Evolutionary conservation across 1,284 basidiomycete species (phyloP), one percentile per base, ranked within the genome.

Genomic region (Uromyces viciae-fabae): DNA sequence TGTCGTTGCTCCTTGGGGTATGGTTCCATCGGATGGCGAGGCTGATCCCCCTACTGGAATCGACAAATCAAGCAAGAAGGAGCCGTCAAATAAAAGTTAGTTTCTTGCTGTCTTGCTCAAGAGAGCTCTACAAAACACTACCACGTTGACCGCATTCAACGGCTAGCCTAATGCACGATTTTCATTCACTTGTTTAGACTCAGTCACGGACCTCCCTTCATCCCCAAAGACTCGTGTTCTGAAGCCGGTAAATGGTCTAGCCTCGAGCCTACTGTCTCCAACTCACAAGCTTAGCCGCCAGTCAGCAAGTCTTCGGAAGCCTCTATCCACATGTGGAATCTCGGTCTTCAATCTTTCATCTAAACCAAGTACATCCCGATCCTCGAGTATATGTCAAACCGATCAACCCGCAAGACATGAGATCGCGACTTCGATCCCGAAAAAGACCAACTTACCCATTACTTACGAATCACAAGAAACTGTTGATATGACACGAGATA

Each of bases 1-100:
- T 31, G 75, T 69, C 25, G 56, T 68, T 31, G 75, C 75, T 17
- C 62, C 75, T 68, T 69, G 75, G 75, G 75, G 52, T 9, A 54
- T 69, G 42, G 64, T 43, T 66, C 25, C 38, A 54, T 54, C 66
- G 33, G 38, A 52, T 25, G 75, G 68, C 64, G 43, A 78, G 46
- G 62, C 64, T 25, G 46, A n/a, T 17, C 33, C 38, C 31, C 54
- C 56, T 22, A 22, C 66, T 54, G 42, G 64, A n/a, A 19, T 56
- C 5, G 75, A 49, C 14, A 56, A 46, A 56, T 68, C 25, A 22
- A 38, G n/a, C 3, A 54, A 62, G 28, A 33, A 22, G 28, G 58
- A 22, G 17, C 36, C 66, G 25, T 68, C 52, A 22, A 69, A 43
- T 56, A 78, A n/a, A 33, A 52, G 75, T 78, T 22, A 78, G 75